Evolutionary conservation across 352 stramenopile genomes (phyloP).

Genomic region (Globisporangium radiosum): DNA sequence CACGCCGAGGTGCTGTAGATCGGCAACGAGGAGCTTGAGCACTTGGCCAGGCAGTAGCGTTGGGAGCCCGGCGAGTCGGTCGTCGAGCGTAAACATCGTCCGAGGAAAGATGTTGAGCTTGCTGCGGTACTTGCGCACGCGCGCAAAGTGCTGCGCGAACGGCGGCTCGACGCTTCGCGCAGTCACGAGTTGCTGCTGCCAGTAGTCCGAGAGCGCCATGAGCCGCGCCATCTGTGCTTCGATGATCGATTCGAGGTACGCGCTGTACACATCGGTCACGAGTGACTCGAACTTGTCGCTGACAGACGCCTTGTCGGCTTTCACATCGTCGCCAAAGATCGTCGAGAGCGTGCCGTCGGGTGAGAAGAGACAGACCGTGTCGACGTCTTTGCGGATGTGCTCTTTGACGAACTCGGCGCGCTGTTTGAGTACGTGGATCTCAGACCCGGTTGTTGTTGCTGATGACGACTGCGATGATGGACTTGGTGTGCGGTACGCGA

Average conservation of each 20-base stretch:
- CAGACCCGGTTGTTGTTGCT: background rate
- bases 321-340: conserved; percentile 62
- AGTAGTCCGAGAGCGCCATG: conserved; percentile 45
- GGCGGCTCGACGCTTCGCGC: conserved; percentile 12
- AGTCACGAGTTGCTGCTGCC: conserved; percentile 42
- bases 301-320: conserved; percentile 37
- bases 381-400: conserved; percentile 62
- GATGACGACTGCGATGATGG: background rate
- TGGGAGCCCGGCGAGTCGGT: conserved; percentile 33
- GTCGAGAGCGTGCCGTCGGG: conserved; percentile 54
- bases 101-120: conserved; percentile 61
- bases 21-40: conserved; percentile 46
- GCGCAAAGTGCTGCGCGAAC: conserved; percentile 34
- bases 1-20: conserved; percentile 38
- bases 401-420: conserved; percentile 70
- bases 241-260: conserved; percentile 41
- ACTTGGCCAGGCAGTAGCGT: conserved; percentile 25
- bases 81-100: conserved; percentile 40
- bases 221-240: conserved; percentile 55
- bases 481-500: conserved; percentile 21
- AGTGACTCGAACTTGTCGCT: conserved; percentile 58
- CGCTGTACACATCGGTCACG: conserved; percentile 51
- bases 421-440: conserved; percentile 33
- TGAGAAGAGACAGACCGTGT: conserved; percentile 65
- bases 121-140: conserved; percentile 46